phyloP scores from a whole-genome alignment of 306 rosid species.

The Pterocarpus macrocarpus region DNA sequence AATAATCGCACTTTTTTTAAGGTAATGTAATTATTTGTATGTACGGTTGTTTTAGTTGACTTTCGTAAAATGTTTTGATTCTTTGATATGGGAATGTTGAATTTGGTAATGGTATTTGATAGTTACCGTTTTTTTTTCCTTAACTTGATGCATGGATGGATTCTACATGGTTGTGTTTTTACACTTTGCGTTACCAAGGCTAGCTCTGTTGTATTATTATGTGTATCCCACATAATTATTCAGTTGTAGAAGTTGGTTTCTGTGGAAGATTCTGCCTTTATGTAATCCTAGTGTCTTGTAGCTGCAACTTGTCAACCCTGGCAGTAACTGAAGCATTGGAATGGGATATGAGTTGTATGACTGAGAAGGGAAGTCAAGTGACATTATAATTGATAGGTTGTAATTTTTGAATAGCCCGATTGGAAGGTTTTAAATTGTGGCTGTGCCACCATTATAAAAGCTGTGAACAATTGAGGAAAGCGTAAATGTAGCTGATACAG shows the following conservation, averaged over 20 bases:
- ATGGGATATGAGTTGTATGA: constrained; percentile 12
- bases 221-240: not conserved
- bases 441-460: not conserved
- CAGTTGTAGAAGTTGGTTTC: constrained; percentile 3
- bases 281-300: not conserved
- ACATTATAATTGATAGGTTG: not conserved
- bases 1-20: not conserved
- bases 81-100: constrained; percentile 19
- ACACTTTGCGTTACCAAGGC: not conserved
- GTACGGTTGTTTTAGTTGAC: constrained; percentile 19
- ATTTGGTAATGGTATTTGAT: constrained; percentile 26
- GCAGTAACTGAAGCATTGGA: constrained; percentile 9
- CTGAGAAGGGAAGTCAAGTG: constrained; percentile 10
- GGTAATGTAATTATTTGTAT: constrained; percentile 2
- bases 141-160: constrained; percentile 12
- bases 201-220: not conserved
- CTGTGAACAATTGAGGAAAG: constrained; percentile 1
- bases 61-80: constrained; percentile 20
- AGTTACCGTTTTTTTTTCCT: constrained; percentile 1
- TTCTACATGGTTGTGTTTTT: not conserved
- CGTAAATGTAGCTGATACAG: not conserved
- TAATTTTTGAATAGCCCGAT: not conserved
- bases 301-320: not conserved
- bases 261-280: not conserved
- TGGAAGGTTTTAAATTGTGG: not conserved